A percentile compares a stretch with the other conserved stretches of the same genome.
Conservation (phyloP, 2,329 filamentous ascomycete species). For the Ascosphaera acerosa region DNA sequence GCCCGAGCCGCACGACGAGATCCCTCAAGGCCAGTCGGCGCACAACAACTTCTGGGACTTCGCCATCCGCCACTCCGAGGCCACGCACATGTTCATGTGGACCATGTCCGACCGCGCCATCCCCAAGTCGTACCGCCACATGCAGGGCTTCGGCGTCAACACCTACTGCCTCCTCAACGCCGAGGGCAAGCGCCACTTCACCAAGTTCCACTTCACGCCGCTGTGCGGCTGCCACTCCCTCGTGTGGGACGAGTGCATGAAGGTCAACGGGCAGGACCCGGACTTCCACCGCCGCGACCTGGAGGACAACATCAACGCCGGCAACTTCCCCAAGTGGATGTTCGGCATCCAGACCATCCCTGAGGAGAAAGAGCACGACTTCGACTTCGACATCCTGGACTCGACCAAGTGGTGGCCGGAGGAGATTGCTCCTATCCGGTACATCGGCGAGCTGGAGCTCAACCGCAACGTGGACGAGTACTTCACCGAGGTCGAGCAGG, state of each 20-base stretch:
- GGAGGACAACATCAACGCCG: slow-evolving; percentile 44
- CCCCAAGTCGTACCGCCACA: slow-evolving; percentile 54
- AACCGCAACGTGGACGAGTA: slow-evolving; percentile 61
- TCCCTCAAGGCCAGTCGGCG: slow-evolving; percentile 43
- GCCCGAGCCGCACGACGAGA: slow-evolving; percentile 43
- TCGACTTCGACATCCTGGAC: slow-evolving; percentile 67
- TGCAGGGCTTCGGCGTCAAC: slow-evolving; percentile 69
- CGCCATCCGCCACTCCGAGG: slow-evolving; percentile 38
- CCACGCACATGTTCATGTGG: slow-evolving; percentile 62
- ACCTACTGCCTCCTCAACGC: slow-evolving; percentile 45
- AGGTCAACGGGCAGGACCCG: slow-evolving; percentile 47
- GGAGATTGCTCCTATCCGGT: slow-evolving; percentile 45
- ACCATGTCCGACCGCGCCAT: slow-evolving; percentile 49
- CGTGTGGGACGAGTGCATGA: slow-evolving; percentile 54
- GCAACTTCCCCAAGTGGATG: slow-evolving; percentile 50
- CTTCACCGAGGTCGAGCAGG: slow-evolving; percentile 62
- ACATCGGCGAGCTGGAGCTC: slow-evolving; percentile 55
- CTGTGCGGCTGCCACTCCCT: slow-evolving; percentile 51
- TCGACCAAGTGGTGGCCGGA: slow-evolving; percentile 74
- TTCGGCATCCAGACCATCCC: slow-evolving; percentile 59
- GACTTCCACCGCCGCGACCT: slow-evolving; percentile 66
- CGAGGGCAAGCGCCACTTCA: slow-evolving; percentile 42
- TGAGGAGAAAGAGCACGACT: slow-evolving; percentile 45
- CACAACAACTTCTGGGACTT: slow-evolving; percentile 66
- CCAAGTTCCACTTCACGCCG: slow-evolving; percentile 56